Conservation (phyloP, 1,284 basidiomycete species). For the Gastroboletus turbinatus region DNA sequence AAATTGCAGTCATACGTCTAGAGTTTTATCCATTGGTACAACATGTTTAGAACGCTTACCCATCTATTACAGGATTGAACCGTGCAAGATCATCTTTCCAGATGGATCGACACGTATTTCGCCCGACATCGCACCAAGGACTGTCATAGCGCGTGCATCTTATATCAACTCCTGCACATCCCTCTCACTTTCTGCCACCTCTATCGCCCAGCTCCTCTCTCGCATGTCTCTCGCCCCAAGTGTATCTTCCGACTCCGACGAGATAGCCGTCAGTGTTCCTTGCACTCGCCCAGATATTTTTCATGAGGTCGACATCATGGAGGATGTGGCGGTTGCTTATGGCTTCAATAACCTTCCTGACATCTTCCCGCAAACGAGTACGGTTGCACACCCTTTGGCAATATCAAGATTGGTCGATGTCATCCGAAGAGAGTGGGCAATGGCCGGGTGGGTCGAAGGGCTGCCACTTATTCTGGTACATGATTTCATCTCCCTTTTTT, state of each 20-base stretch:
- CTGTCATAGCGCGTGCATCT: slow-evolving; percentile 76
- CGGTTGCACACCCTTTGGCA: slow-evolving; percentile 89
- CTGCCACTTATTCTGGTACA: slow-evolving; percentile 89
- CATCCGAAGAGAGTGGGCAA: slow-evolving; percentile 87
- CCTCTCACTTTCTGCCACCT: slow-evolving; percentile 60
- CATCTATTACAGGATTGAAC: slow-evolving; percentile 70
- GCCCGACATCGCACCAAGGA: slow-evolving; percentile 76
- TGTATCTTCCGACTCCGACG: slow-evolving; percentile 48
- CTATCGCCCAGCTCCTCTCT: slow-evolving; percentile 66
- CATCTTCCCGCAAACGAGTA: slow-evolving; percentile 92
- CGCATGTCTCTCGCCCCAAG: slow-evolving; percentile 73
- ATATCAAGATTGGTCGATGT: slow-evolving; percentile 92
- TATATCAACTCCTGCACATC: slow-evolving; percentile 98
- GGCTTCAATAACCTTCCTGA: slow-evolving; percentile 97
- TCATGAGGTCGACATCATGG: slow-evolving; percentile 98
- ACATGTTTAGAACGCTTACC: background rate
- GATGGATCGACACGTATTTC: slow-evolving; percentile 78
- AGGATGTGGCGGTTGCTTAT: slow-evolving; percentile 96
- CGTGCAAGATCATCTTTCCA: slow-evolving; percentile 79
- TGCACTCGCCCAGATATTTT: slow-evolving; percentile 94
- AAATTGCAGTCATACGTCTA: background rate
- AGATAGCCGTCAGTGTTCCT: slow-evolving; percentile 79
- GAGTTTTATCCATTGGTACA: background rate
- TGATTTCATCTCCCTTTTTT: background rate
- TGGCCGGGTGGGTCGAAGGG: slow-evolving; percentile 95